A percentile compares a stretch with the other conserved stretches of the same genome.
Evolutionary conservation across 768 basidiomycete genomes (phyloP).

Genomic region (Collybia sordida): DNA sequence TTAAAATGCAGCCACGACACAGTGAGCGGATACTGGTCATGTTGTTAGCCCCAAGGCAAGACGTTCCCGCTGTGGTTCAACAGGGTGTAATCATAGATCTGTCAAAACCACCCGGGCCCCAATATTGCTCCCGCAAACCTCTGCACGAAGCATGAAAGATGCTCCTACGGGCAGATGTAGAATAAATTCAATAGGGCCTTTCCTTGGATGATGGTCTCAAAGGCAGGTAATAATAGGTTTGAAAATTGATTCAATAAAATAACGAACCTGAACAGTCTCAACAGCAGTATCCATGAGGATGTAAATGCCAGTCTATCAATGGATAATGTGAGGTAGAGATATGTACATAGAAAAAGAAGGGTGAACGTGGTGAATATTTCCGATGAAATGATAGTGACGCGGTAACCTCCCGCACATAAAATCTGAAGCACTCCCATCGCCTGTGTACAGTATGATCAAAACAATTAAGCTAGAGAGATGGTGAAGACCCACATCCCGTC

Average conservation of each 20-base stretch:
- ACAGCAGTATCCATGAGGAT: constrained; percentile 74
- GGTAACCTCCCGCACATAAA: constrained; percentile 80
- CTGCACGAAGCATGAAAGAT: too few species aligned
- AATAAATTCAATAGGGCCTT: too few species aligned
- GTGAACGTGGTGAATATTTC: constrained; percentile 95
- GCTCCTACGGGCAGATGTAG: too few species aligned
- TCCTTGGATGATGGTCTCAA: constrained; percentile 81
- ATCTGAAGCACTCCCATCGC: constrained; percentile 78
- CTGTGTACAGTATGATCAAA: constrained; percentile 35
- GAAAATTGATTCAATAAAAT: constrained; percentile 91
- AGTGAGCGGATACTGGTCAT: too few species aligned
- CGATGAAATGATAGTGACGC: constrained; percentile 83
- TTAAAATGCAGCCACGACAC: too few species aligned
- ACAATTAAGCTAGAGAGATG: constrained; percentile 2
- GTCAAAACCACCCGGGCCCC: too few species aligned
- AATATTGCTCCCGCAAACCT: too few species aligned
- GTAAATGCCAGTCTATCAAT: constrained; percentile 9
- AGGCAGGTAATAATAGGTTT: constrained; percentile 93
- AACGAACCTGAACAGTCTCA: constrained; percentile 91
- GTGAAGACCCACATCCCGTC: constrained; percentile 79
- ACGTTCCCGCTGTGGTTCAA: too few species aligned
- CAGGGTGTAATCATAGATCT: too few species aligned
- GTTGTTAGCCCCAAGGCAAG: too few species aligned
- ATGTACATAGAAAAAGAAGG: constrained; percentile 83
- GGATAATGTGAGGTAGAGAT: not conserved